Base-by-base conservation (phyloP, 495 filamentous ascomycete genomes). In the Penicillium malachiteum region DNA sequence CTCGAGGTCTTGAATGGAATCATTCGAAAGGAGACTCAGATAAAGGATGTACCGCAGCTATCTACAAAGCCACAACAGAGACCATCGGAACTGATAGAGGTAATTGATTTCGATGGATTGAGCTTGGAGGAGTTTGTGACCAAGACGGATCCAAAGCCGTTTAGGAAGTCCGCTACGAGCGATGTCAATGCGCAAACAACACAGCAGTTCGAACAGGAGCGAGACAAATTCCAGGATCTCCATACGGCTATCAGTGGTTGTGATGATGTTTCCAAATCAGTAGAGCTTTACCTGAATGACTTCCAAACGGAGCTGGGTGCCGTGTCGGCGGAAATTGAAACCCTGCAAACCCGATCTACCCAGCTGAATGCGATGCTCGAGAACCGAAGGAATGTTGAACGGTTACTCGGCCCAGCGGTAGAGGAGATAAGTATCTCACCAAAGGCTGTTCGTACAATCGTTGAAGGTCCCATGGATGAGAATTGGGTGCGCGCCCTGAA, bases 321-420 rank as follows among this genome's bases (percentile, higher is more conserved):
- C 2, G 95, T 98, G 6, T 96, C 94, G 8, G 85, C 90, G 3
- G 94, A 98, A 65, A 98, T 98, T 30, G 95, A 98, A 72, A 90
- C 84, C 12, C 76, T 98, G 14, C 94, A 98, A 69, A 84, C 87
- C 33, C 85, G 92, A 14, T 97, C 94, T 2, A 84, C 85, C 5
- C 83, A 87, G 33, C 70, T 98, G 56, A 97, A 92, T 59, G 83
- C 87, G n/a, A 85, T 91, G 69, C 73, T 97, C 33, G 88, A 93
- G 63, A 97, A 97, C 62, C 78, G 94, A 18, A 91, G 88, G 61
- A 82, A 87, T 16, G 91, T 97, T 7, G 94, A 98, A 71, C 91
- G 89, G 68, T 76, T 89, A 1, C 76, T 98, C 9, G 95, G 89
- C 0, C 95, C 94, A 0, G 83, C 92, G 5, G 90, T 98, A 47